Conservation (phyloP, 2,329 filamentous ascomycete species). For the Periconia digitata region DNA sequence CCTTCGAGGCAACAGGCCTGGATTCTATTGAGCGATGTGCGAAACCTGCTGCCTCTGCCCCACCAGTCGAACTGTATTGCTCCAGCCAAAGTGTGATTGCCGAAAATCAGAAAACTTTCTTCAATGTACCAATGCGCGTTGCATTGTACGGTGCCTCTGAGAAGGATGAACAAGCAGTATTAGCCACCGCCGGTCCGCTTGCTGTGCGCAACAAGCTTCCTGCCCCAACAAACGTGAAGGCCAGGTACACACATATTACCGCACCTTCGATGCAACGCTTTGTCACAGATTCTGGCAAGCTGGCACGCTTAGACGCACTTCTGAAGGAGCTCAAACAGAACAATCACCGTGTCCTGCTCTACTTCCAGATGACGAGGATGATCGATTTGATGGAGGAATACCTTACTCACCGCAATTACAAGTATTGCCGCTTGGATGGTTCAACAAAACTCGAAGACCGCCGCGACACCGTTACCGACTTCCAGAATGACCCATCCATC, state of each 20-base stretch:
- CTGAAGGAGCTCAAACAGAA: slow-evolving; percentile 88
- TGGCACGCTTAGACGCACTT: slow-evolving; percentile 85
- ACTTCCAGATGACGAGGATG: slow-evolving; percentile 99
- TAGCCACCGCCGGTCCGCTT: slow-evolving; percentile 68
- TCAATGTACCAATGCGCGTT: slow-evolving; percentile 75
- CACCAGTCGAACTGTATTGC: slow-evolving; percentile 80
- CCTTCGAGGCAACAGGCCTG: slow-evolving; percentile 71
- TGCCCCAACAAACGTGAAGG: slow-evolving; percentile 75
- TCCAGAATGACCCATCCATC: slow-evolving; percentile 91
- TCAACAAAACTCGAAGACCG: slow-evolving; percentile 97
- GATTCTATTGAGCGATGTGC: slow-evolving; percentile 79
- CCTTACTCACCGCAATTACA: slow-evolving; percentile 97
- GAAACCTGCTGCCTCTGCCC: slow-evolving; percentile 76
- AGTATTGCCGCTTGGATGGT: slow-evolving; percentile 94
- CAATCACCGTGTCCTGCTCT: slow-evolving; percentile 89
- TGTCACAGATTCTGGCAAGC: slow-evolving; percentile 95
- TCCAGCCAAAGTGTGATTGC: slow-evolving; percentile 63
- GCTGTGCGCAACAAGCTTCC: slow-evolving; percentile 71
- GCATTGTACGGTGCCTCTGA: slow-evolving; percentile 68
- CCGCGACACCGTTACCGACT: slow-evolving; percentile 93
- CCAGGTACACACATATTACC: slow-evolving; percentile 83
- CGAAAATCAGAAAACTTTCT: slow-evolving; percentile 74
- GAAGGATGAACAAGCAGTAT: slow-evolving; percentile 70
- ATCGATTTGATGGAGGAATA: slow-evolving; percentile 99
- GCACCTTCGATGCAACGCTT: slow-evolving; percentile 97